These are phyloP conservation scores for Lecanosticta acicola DNA, from an alignment of 2,329 filamentous ascomycete genomes.

Conservation along the genomic window DNA sequence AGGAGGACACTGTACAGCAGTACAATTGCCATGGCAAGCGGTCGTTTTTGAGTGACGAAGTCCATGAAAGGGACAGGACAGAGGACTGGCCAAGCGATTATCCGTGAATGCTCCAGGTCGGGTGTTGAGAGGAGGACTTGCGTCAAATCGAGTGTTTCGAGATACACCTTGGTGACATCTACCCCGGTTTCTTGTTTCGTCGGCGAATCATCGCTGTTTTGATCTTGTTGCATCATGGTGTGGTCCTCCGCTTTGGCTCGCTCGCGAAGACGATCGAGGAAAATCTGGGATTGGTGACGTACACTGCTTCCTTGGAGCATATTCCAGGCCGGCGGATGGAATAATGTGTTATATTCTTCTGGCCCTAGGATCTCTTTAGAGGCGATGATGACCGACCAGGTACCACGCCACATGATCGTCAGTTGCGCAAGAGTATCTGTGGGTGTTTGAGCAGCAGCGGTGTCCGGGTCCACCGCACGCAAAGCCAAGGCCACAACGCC, in stretches of 20 bases:
- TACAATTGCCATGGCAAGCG: constrained; percentile 13
- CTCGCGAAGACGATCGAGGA: constrained; percentile 12
- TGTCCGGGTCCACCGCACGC: constrained; percentile 12
- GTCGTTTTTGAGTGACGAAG: constrained; percentile 6
- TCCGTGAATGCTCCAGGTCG: constrained; percentile 10
- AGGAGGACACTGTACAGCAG: constrained; percentile 14
- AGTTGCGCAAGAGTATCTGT: constrained; percentile 15
- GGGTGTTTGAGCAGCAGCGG: constrained; percentile 4
- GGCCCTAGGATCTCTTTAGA: constrained; percentile 11
- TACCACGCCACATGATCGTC: constrained; percentile 17
- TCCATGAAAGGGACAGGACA: constrained; percentile 15
- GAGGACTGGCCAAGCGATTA: constrained; percentile 16
- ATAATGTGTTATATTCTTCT: constrained; percentile 13
- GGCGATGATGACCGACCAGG: constrained; percentile 12
- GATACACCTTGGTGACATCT: constrained; percentile 8
- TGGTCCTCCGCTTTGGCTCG: constrained; percentile 5
- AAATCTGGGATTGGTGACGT: constrained; percentile 4
- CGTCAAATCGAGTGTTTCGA: constrained; percentile 12
- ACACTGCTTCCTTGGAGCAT: constrained; percentile 1
- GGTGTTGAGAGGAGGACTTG: constrained; percentile 8
- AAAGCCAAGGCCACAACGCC: constrained; percentile 17
- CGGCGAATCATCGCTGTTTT: not conserved
- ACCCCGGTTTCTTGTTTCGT: not conserved
- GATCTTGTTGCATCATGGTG: not conserved
- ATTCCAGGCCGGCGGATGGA: constrained; percentile 13